Base-by-base conservation (phyloP, 305 asterid genomes). In the Fraxinus xanthoxyloides region DNA sequence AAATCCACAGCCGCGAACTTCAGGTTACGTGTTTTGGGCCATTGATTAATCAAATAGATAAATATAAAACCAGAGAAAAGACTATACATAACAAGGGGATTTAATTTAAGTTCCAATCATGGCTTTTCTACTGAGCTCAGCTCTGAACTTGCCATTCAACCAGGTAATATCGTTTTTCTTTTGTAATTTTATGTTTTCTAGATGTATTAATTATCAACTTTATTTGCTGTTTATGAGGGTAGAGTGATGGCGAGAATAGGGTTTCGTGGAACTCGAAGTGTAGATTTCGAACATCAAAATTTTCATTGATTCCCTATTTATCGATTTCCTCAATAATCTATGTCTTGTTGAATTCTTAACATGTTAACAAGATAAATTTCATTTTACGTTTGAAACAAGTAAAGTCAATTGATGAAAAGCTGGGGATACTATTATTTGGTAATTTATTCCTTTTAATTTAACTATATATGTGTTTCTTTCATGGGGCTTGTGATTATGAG, bases 71-170 rank as follows among this genome's bases (percentile, higher is more conserved):
- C 1, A 75, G n/a, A 23, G 31, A 30, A 75, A 10, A 30, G 19
- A 36, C 26, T 4, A 24, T 3, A 23, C 17, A n/a, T 1, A 7
- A 12, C n/a, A 31, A n/a, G 17, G 63, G 34, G 2, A 6, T 65
- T 79, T 7, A 19, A 84, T 65, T 79, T 7, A 19, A 84, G 67
- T 82, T 82, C 79, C 76, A 82, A 75, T 82, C 82, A 92, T 90
- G 97, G 94, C 94, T 89, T 89, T 91, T 85, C 82, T 92, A 56
- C 86, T 87, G 73, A 87, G 72, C 82, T 89, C 93, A 77, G 80
- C 91, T 76, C 86, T 86, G 63, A 84, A 63, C 76, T 65, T 84
- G 59, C 88, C 83, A 38, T 51, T 72, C 51, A 82, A 77, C 83
- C 86, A 83, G 88, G 91, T 87, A 81, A 65, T 3, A 38, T 34